Percentiles rank a stretch among this genome's conserved stretches.
phyloP scores from a whole-genome alignment of 768 basidiomycete species.

The Mycena galopus region DNA sequence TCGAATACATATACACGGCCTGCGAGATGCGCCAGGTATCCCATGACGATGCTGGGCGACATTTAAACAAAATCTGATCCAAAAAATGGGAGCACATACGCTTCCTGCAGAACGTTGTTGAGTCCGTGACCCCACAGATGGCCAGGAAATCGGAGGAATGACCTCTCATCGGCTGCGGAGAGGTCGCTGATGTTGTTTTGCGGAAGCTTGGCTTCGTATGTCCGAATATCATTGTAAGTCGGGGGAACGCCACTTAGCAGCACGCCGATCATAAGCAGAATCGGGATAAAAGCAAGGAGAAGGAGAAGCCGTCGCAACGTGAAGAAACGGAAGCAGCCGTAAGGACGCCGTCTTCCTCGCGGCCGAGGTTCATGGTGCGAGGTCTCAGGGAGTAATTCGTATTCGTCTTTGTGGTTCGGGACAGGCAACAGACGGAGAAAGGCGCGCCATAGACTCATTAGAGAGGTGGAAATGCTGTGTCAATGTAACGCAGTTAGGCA shows the following conservation, averaged over 20 bases:
- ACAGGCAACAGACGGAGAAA: slow-evolving; percentile 16
- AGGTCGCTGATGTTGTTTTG: slow-evolving; percentile 50
- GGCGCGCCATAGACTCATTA: slow-evolving; percentile 30
- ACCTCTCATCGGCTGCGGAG: slow-evolving; percentile 33
- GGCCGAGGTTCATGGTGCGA: slow-evolving; percentile 31
- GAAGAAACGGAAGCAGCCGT: slow-evolving; percentile 34
- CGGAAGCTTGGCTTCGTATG: slow-evolving; percentile 51
- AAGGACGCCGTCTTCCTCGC: slow-evolving; percentile 24
- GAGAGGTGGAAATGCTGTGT: slow-evolving; percentile 10
- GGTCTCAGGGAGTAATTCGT: slow-evolving; percentile 31
- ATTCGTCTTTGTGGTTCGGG: slow-evolving; percentile 22
- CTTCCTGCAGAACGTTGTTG: slow-evolving; percentile 74
- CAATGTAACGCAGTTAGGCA: neutral
- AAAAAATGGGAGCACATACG: slow-evolving; percentile 52
- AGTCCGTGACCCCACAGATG: slow-evolving; percentile 73
- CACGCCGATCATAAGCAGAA: slow-evolving; percentile 45
- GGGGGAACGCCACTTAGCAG: slow-evolving; percentile 57
- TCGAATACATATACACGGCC: slow-evolving; percentile 73
- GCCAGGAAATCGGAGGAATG: slow-evolving; percentile 64
- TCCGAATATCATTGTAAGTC: slow-evolving; percentile 50
- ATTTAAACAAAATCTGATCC: neutral
- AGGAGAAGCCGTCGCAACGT: slow-evolving; percentile 47
- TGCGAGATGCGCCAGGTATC: slow-evolving; percentile 63
- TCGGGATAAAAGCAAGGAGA: slow-evolving; percentile 33
- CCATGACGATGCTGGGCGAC: slow-evolving; percentile 57